Percentiles rank a stretch among this genome's conserved stretches.
Evolutionary conservation across 225 moss, liverwort and hornwort genomes (phyloP).

Genomic region (Thuidium tamariscinum): DNA sequence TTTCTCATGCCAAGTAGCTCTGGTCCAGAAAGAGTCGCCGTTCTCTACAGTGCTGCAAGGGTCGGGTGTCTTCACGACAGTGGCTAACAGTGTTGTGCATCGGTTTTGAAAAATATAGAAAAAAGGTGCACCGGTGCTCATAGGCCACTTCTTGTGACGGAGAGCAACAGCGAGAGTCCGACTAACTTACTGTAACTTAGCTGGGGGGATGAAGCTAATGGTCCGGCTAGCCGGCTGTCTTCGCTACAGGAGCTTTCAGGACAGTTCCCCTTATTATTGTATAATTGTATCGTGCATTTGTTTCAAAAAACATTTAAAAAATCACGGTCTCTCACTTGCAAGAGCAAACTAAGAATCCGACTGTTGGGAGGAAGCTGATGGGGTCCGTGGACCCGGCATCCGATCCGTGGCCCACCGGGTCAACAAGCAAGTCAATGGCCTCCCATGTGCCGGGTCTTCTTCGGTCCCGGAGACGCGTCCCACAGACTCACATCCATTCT

Average conservation of each 20-base stretch:
- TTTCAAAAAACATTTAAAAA: not conserved
- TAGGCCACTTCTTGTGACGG: not conserved
- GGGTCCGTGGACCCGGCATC: not conserved
- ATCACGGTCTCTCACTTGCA: not conserved
- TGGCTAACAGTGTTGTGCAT: not conserved
- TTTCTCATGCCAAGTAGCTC: not conserved
- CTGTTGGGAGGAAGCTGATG: not conserved
- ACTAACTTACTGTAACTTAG: not conserved
- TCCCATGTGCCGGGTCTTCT: not conserved
- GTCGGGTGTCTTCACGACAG: not conserved
- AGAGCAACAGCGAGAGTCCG: not conserved
- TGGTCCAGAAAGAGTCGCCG: not conserved
- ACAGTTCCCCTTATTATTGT: not conserved
- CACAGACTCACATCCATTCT: not conserved
- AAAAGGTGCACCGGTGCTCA: not conserved
- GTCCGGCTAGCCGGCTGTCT: not conserved
- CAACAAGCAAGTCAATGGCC: constrained; percentile 4
- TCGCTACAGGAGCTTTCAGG: not conserved
- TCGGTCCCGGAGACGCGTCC: not conserved
- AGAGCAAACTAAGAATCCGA: not conserved
- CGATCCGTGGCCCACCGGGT: not conserved
- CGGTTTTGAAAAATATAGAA: not conserved
- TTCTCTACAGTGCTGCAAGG: not conserved
- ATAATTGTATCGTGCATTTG: not conserved
- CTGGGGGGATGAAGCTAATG: not conserved